Percentiles rank a stretch among this genome's conserved stretches.
These are phyloP conservation scores for Lipomyces yamanashiensis DNA, from an alignment of 805 yeast species.

Conservation along the genomic window DNA sequence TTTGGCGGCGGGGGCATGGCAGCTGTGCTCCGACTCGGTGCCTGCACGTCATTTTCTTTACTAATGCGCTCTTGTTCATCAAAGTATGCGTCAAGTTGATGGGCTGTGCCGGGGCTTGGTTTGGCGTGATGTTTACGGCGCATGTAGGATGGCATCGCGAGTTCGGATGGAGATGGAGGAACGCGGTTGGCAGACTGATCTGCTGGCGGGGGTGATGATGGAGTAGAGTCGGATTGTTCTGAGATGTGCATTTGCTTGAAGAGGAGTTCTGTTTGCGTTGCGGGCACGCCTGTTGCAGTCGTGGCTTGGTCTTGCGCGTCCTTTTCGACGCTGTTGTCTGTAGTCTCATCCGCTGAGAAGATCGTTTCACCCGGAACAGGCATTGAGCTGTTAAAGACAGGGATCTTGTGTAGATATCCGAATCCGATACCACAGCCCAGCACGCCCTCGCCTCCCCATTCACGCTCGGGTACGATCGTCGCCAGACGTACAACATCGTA, in stretches of 20 bases:
- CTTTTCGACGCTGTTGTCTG: constrained; percentile 11
- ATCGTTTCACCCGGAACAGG: constrained; percentile 35
- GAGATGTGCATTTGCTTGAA: constrained; percentile 23
- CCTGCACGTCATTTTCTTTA: constrained; percentile 22
- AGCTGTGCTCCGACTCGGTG: not conserved
- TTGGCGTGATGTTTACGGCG: constrained; percentile 29
- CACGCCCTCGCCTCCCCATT: constrained; percentile 83
- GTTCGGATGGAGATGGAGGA: constrained; percentile 10
- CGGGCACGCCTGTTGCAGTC: constrained; percentile 18
- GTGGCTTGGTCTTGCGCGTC: not conserved
- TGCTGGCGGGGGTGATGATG: constrained; percentile 6
- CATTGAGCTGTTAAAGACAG: constrained; percentile 20
- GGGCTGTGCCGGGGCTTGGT: not conserved
- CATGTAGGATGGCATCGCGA: constrained; percentile 24
- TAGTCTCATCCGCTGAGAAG: constrained; percentile 22
- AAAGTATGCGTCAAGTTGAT: constrained; percentile 29
- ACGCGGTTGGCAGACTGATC: not conserved
- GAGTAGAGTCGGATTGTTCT: constrained; percentile 1
- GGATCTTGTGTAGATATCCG: constrained; percentile 70
- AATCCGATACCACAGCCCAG: constrained; percentile 95
- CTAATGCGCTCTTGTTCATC: constrained; percentile 33
- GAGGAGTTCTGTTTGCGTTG: constrained; percentile 28
- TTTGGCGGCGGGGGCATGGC: constrained; percentile 29
- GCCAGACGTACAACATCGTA: constrained; percentile 86
- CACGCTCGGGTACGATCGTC: constrained; percentile 69